Conservation (phyloP, 2,329 filamentous ascomycete genomes). For the Lasiodiplodia hormozganensis region DNA sequence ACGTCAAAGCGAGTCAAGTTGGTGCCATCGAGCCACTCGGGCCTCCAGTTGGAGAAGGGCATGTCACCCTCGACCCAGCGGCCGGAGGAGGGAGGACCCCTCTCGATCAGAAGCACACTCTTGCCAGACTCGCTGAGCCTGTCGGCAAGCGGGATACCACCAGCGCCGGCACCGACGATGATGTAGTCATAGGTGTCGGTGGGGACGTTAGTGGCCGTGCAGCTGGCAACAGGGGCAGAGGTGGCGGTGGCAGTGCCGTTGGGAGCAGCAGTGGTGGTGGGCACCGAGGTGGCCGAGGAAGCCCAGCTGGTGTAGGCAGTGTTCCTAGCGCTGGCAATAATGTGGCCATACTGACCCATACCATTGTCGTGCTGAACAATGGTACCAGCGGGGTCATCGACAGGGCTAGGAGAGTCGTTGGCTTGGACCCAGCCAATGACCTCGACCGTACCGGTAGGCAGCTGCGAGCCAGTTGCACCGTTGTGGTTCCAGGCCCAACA, state of each 20-base stretch:
- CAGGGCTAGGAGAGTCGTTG: conserved; percentile 48
- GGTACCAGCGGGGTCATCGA: conserved; percentile 51
- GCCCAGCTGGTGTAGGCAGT: conserved; percentile 51
- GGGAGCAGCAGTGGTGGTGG: conserved; percentile 52
- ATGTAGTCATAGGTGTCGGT: conserved; percentile 67
- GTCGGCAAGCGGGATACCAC: conserved; percentile 66
- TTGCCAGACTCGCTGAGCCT: conserved; percentile 69
- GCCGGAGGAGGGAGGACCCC: conserved; percentile 63
- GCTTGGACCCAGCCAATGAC: conserved; percentile 66
- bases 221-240: conserved; percentile 42
- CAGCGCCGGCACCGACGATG: conserved; percentile 68
- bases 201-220: conserved; percentile 45
- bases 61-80: conserved; percentile 66
- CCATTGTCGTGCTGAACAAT: conserved; percentile 63
- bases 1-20: conserved; percentile 75
- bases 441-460: conserved; percentile 38
- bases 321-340: conserved; percentile 53
- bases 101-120: conserved; percentile 65
- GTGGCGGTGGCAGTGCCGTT: conserved; percentile 37
- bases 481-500: conserved; percentile 55
- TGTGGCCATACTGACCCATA: conserved; percentile 62
- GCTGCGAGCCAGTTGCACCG: conserved; percentile 49
- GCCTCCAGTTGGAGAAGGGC: conserved; percentile 42
- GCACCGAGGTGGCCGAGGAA: conserved; percentile 43
- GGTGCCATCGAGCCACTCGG: conserved; percentile 65